Conservation (phyloP, 1,139 yeast genomes). For the Hyphopichia khmerensis region DNA sequence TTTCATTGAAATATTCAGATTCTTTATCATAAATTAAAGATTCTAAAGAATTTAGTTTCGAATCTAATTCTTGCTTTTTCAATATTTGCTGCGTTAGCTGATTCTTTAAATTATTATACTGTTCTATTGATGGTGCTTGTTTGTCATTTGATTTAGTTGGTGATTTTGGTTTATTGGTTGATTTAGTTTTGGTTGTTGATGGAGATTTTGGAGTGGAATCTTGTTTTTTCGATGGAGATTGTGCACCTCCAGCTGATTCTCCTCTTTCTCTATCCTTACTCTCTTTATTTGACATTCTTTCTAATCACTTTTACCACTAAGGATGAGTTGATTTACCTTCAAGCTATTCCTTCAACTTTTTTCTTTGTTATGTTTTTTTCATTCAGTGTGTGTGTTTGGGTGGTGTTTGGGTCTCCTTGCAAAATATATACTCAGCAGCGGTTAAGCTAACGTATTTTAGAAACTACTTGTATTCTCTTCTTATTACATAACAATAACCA, state of each 20-base stretch:
- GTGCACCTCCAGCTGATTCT: no score
- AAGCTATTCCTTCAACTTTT: no score
- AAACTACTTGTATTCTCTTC: no score
- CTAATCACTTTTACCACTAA: no score
- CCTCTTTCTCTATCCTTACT: not conserved
- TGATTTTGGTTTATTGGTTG: not conserved
- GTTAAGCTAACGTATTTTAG: no score
- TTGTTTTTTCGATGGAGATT: not conserved
- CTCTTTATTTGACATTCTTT: no score
- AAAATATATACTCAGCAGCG: no score
- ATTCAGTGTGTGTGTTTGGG: no score
- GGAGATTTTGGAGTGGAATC: not conserved
- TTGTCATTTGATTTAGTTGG: not conserved
- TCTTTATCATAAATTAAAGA: constrained; percentile 83
- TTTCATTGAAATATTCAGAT: constrained; percentile 71
- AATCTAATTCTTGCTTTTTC: constrained; percentile 64
- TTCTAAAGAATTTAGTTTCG: constrained; percentile 61
- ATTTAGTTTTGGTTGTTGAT: not conserved
- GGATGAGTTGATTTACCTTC: no score
- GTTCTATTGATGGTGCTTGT: constrained; percentile 25
- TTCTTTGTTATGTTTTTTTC: no score
- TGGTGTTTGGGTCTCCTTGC: no score
- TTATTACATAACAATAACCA: no score
- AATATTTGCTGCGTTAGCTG: constrained; percentile 65
- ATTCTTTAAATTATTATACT: constrained; percentile 67